Base-by-base conservation (phyloP, 139 green algal genomes). In the Auxenochlorella pyrenoidosa region DNA sequence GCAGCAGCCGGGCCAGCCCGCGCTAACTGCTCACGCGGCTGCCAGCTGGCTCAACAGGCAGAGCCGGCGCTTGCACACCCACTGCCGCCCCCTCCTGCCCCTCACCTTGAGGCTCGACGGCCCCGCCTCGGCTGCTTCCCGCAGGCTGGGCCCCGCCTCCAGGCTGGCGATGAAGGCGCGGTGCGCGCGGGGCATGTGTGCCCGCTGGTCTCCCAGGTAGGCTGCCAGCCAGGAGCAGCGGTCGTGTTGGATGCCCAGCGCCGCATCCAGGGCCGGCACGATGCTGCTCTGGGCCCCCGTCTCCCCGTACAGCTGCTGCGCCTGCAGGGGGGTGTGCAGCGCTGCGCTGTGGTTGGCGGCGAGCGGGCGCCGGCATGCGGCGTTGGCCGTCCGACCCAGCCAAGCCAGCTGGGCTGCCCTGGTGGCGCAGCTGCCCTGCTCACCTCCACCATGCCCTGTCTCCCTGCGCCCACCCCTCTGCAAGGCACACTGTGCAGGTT, bases 171-270 rank as follows among this genome's bases (percentile, higher is more conserved):
- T 10, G 54, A 75, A 84, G 10, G 79, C 79, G 58, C 79, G 79
- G 79, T 84, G 79, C 8, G 36, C 58, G 36, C 58, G 79, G 10
- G 79, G 79, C 79, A 84, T 84, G 79, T 84, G 79, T 8, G 13
- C 34, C 36, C 79, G 79, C 58, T 58, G 47, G 58, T 84, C 79
- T 18, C 0, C 36, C 36, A 84, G 58, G 24, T 84, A 84, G 0
- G 36, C 79, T 2, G 44, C 38, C 58, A 84, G 79, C 79, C 79
- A 84, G 58, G 34, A 58, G 79, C 58, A 72, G 36, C 41, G 44
- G 58, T 73, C 79, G 51, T 84, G 79, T 5, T 22, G 79, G 54
- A 84, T 84, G 79, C 79, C 79, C 79, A 84, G 79, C 18, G 79
- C 79, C 8, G 79, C 58, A 22, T 84, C 79, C 54, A 84, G 15